Evolutionary conservation across 305 asterid species (phyloP), one percentile per base, ranked within the genome.

Genomic region (Fraxinus sp.): DNA sequence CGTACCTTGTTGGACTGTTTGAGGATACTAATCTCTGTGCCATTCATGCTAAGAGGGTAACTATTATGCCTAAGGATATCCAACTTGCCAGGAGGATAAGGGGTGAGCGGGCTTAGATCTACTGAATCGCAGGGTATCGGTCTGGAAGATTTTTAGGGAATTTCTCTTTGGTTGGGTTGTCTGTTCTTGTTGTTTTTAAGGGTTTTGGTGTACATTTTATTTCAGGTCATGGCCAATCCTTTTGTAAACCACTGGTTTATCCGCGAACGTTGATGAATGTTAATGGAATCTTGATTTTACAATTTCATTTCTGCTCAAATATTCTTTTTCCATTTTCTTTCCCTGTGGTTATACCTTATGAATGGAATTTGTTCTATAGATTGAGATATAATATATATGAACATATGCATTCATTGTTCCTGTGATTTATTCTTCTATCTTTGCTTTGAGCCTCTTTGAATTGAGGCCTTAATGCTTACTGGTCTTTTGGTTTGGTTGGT

Each of bases 51-150:
- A 83, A 83, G 79, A 78, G 85, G 76, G 85, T 83, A 9, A 83
- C 85, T 5, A 83, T 83, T 18, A 83, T 83, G 85, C 85, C 85
- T 0, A 83, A 83, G 64, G 85, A 83, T 1, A 83, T 83, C 39
- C 82, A 83, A 81, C 76, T 83, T 7, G 85, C 82, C 0, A 83
- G 85, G 82, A 83, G 82, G 82, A 83, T 83, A 4, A 73, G 79
- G 24, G 82, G 85, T 13, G 82, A 82, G 68, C 35, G 82, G 75
- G 82, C 81, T 77, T 82, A 82, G 70, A 59, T 59, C 11, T 18
- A 13, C 59, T 49, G 59, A 49, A 49, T 3, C 35, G 35, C 35
- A 3, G 35, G 35, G 35, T 32, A 32, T 32, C 3, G 35, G 0
- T 32, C 3, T 0, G 35, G 5, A 2, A 32, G 3, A 3, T 3